Evolutionary conservation across 1,284 basidiomycete species (phyloP), one percentile per base, ranked within the genome.

Genomic region (Megacollybia platyphylla): DNA sequence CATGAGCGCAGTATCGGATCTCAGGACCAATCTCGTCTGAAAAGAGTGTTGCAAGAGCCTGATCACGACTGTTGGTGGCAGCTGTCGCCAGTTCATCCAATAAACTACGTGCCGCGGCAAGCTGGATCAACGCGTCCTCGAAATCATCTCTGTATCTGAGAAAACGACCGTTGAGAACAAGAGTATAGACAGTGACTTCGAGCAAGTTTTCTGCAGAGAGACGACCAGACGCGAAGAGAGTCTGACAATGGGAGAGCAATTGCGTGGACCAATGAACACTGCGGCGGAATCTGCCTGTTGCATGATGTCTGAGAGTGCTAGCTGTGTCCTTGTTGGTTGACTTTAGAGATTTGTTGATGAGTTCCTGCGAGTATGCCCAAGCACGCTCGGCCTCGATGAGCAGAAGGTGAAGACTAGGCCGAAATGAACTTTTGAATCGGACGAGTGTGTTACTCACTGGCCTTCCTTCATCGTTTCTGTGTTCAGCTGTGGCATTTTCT

Each of bases 1-100:
- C 85, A 57, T 97, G 94, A 0, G 92, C 91, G 51, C 85, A 89
- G 63, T 92, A 87, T 40, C 94, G 73, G 47, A 97, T 88, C 60
- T 96, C 82, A 0, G 94, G 90, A 35, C 89, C 84, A 47, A 49
- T 44, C 28, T 49, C 48, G 36, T 49, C 50, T 10, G 46, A 40
- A 43, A 49, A 49, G 27, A 51, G 32, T 2, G 42, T 48, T 1
- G 90, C 87, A 4, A 97, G 72, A 0, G 93, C 94, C 61, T 96
- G 89, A 44, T 90, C 86, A 36, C 86, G 77, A 53, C 88, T 91
- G n/a, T 80, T 82, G n/a, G 61, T 58, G 2, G 85, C 84, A 9
- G 68, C 63, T 18, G 69, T 64, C 1, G 84, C 80, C 7, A 97
- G 69, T 20, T 75, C 71, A 45, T 83, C 79, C 43, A 97, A 67